Conservation (phyloP, 2,329 filamentous ascomycete genomes). For the Elsinoe ampelina region DNA sequence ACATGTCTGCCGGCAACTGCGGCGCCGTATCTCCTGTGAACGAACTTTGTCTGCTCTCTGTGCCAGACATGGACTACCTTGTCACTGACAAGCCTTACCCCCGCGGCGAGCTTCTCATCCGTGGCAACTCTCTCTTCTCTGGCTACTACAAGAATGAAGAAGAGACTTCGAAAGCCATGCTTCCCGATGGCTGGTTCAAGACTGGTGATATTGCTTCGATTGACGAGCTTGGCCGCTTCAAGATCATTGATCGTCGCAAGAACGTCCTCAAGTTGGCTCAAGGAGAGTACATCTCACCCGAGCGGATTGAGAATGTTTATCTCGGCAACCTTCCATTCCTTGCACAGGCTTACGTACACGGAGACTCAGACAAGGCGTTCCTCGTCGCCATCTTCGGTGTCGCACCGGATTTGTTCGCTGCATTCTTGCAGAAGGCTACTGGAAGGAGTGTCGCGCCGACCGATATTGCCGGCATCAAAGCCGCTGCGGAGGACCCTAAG, state of each 20-base stretch:
- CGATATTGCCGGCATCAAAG: constrained; percentile 58
- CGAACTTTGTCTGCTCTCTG: constrained; percentile 13
- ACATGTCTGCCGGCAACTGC: constrained; percentile 14
- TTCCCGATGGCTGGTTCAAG: constrained; percentile 90
- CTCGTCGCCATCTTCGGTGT: constrained; percentile 84
- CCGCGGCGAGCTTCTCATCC: constrained; percentile 16
- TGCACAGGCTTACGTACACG: constrained; percentile 78
- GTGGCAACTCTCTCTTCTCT: constrained; percentile 24
- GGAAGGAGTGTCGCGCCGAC: constrained; percentile 45
- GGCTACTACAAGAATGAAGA: constrained; percentile 87
- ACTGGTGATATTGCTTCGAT: constrained; percentile 58
- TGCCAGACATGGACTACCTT: constrained; percentile 15
- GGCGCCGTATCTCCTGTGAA: constrained; percentile 11
- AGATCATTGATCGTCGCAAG: constrained; percentile 17
- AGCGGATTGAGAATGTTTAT: constrained; percentile 17
- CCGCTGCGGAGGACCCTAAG: constrained; percentile 57
- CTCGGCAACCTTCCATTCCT: constrained; percentile 71
- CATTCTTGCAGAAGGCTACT: constrained; percentile 68
- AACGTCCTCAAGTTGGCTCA: constrained; percentile 17
- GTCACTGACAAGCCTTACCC: constrained; percentile 14
- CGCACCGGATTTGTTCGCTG: constrained; percentile 72
- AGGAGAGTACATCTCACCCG: constrained; percentile 17
- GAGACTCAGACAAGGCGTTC: constrained; percentile 70
- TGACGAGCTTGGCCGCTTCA: constrained; percentile 16
- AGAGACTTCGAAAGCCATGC: constrained; percentile 74